A percentile compares a stretch with the other conserved stretches of the same genome.
Evolutionary conservation across 805 yeast genomes (phyloP).

Genomic region (Ogataea methanolica): DNA sequence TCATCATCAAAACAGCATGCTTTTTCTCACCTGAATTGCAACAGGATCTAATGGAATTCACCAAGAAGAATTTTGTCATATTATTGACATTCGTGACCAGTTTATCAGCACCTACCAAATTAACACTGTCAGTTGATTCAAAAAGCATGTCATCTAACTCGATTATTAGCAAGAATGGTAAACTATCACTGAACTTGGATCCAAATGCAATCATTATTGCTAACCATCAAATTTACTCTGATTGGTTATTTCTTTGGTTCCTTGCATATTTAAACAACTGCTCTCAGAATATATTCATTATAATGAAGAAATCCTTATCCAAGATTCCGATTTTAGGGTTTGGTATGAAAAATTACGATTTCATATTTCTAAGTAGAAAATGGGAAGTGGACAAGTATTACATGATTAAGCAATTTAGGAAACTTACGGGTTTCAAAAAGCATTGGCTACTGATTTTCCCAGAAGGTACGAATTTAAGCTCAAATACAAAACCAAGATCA

Average conservation of each 20-base stretch:
- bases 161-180: slow-evolving; percentile 5
- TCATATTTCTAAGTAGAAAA: slow-evolving; percentile 76
- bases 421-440: slow-evolving; percentile 36
- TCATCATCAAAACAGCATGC: slow-evolving; percentile 26
- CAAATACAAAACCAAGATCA: slow-evolving; percentile 56
- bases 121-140: slow-evolving; percentile 41
- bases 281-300: slow-evolving; percentile 62
- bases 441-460: slow-evolving; percentile 80
- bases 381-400: slow-evolving; percentile 74
- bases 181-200: slow-evolving; percentile 16
- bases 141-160: slow-evolving; percentile 7
- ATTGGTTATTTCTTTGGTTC: slow-evolving; percentile 94
- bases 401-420: slow-evolving; percentile 50
- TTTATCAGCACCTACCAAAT: slow-evolving; percentile 46
- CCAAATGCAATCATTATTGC: slow-evolving; percentile 51
- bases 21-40: slow-evolving; percentile 30
- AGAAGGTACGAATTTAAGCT: slow-evolving; percentile 87
- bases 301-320: slow-evolving; percentile 70
- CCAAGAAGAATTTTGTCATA: slow-evolving; percentile 56
- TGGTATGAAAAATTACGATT: slow-evolving; percentile 78
- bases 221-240: slow-evolving; percentile 93
- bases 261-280: slow-evolving; percentile 62
- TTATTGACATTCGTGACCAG: slow-evolving; percentile 48
- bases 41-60: slow-evolving; percentile 38
- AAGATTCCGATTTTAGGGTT: slow-evolving; percentile 73